A percentile compares a stretch with the other conserved stretches of the same genome.
Conservation (phyloP, 441 rosid genomes). For the Melastoma candidum region DNA sequence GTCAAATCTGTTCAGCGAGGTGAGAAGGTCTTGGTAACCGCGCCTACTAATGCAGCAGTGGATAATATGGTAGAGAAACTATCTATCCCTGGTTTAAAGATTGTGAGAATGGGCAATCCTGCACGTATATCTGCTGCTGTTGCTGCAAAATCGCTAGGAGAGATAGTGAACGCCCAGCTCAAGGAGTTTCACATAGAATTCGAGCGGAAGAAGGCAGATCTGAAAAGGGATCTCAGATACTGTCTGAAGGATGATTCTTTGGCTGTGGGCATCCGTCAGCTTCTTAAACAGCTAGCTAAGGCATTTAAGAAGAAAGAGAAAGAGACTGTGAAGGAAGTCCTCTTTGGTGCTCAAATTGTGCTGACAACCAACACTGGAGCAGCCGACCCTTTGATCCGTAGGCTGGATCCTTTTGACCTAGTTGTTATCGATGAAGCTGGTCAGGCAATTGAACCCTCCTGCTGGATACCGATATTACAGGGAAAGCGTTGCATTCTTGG, state of each 20-base stretch:
- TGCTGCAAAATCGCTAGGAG: constrained; percentile 76
- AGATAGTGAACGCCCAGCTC: constrained; percentile 72
- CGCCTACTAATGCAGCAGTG: constrained; percentile 95
- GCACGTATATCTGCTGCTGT: constrained; percentile 83
- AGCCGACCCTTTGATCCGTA: constrained; percentile 82
- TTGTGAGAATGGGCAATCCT: constrained; percentile 94
- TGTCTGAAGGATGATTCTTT: constrained; percentile 87
- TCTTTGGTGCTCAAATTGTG: constrained; percentile 81
- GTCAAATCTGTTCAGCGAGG: constrained; percentile 71
- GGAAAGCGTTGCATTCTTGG: constrained; percentile 85
- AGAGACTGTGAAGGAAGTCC: constrained; percentile 72
- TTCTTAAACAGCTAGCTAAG: constrained; percentile 84
- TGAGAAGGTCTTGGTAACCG: constrained; percentile 89
- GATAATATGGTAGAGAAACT: constrained; percentile 98
- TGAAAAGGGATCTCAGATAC: constrained; percentile 68
- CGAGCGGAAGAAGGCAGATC: constrained; percentile 84
- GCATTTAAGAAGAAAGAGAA: constrained; percentile 78
- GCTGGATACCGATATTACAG: constrained; percentile 93
- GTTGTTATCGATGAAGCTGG: constrained; percentile 97
- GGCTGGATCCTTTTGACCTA: constrained; percentile 67
- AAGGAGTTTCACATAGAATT: constrained; percentile 49
- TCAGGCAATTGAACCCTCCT: constrained; percentile 94
- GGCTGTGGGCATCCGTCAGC: constrained; percentile 97
- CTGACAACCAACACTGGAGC: constrained; percentile 91
- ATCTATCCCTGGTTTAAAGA: constrained; percentile 45